Percentiles rank a stretch among this genome's conserved stretches.
Conservation (phyloP, 495 filamentous ascomycete genomes). For the Baudoinia panamericana region DNA sequence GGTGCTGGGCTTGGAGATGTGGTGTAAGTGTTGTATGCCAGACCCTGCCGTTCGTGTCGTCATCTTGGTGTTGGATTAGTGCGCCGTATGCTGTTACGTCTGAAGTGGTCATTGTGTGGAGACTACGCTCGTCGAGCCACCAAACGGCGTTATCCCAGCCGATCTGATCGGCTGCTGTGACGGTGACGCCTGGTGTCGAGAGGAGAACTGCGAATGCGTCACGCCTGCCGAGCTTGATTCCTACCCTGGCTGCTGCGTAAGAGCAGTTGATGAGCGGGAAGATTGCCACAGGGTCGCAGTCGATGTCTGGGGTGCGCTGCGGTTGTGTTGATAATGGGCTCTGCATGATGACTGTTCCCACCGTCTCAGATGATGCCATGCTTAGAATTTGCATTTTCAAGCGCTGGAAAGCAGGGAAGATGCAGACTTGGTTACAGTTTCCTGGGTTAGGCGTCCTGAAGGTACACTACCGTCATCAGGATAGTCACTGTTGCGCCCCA, state of each 20-base stretch:
- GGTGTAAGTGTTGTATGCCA: neutral
- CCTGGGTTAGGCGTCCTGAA: no score
- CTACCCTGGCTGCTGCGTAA: neutral
- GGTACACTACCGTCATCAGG: no score
- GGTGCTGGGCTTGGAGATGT: neutral
- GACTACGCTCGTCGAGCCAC: neutral
- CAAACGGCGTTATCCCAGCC: neutral
- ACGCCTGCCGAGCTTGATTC: neutral
- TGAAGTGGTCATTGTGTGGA: neutral
- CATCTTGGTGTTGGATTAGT: neutral
- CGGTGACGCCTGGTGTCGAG: neutral
- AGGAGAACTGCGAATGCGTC: neutral
- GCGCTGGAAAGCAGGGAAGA: no score
- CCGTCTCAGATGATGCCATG: no score
- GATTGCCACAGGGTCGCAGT: neutral
- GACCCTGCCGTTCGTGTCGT: neutral
- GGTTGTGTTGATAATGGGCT: no score
- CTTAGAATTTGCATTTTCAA: no score
- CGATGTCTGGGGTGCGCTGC: neutral
- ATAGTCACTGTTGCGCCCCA: no score
- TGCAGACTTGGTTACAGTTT: no score
- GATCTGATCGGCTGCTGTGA: neutral
- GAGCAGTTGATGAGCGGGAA: conserved; percentile 2
- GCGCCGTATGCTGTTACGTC: neutral
- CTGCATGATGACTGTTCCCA: no score